A percentile compares a stretch with the other conserved stretches of the same genome.
These are phyloP conservation scores for Leccinum subgranulosum DNA, from an alignment of 768 basidiomycete species.

Conservation along the genomic window DNA sequence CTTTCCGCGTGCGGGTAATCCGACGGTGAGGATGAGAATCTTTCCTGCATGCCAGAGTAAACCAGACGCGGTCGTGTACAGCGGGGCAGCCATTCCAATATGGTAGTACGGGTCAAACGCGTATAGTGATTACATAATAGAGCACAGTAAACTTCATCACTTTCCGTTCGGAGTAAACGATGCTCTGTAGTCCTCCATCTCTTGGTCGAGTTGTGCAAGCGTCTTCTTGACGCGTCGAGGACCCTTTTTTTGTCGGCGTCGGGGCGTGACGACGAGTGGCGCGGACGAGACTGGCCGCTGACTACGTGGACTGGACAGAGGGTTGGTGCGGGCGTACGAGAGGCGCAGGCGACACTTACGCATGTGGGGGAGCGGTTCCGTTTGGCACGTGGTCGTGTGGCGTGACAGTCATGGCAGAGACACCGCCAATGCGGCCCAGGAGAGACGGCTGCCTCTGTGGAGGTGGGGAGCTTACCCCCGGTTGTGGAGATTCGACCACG, in stretches of 20 bases:
- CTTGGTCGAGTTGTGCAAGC: conserved; percentile 62
- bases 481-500: conserved; percentile 43
- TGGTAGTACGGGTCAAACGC: not conserved
- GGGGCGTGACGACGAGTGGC: conserved; percentile 29
- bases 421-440: conserved; percentile 34
- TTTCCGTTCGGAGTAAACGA: conserved; percentile 12
- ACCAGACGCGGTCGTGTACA: conserved; percentile 90
- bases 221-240: conserved; percentile 72
- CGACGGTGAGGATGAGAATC: conserved; percentile 90
- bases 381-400: conserved; percentile 19
- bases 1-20: conserved; percentile 91
- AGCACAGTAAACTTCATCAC: conserved; percentile 1
- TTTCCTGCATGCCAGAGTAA: conserved; percentile 91
- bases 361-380: not conserved
- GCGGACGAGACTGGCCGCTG: conserved; percentile 13
- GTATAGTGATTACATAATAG: conserved; percentile 19
- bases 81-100: conserved; percentile 73
- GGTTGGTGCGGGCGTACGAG: not conserved
- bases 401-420: conserved; percentile 2
- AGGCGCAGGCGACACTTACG: conserved; percentile 9
- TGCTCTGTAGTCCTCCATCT: conserved; percentile 79
- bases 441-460: conserved; percentile 35
- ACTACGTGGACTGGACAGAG: conserved; percentile 20
- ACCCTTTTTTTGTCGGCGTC: conserved; percentile 63
- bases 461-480: conserved; percentile 20